phyloP scores from a whole-genome alignment of 495 filamentous ascomycete species.

The Usnea hakonensis region DNA sequence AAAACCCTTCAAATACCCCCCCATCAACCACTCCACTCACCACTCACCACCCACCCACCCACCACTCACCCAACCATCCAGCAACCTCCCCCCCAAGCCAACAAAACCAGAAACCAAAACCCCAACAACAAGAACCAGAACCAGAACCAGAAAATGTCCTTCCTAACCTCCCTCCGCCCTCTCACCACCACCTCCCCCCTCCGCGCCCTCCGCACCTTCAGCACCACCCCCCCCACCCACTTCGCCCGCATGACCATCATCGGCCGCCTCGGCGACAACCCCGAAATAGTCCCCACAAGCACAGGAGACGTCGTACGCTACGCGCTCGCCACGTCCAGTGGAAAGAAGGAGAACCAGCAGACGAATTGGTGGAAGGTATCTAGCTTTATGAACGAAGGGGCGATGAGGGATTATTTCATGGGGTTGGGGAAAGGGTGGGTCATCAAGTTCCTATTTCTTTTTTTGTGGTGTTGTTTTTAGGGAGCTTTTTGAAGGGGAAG shows the following conservation, averaged over 20 bases:
- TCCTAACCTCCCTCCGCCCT: slow-evolving; percentile 21
- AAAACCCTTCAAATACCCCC: too few species aligned
- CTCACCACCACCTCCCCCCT: slow-evolving; percentile 9
- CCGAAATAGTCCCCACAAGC: slow-evolving; percentile 58
- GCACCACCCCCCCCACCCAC: slow-evolving; percentile 40
- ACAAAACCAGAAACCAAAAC: too few species aligned
- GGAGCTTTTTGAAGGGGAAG: slow-evolving; percentile 1
- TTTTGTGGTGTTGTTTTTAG: neutral
- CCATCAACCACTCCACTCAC: too few species aligned
- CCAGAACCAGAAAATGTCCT: slow-evolving; percentile 19
- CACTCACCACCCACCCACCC: too few species aligned
- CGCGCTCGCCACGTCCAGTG: slow-evolving; percentile 40
- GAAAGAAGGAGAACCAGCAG: slow-evolving; percentile 50
- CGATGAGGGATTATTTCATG: slow-evolving; percentile 55
- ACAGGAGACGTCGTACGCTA: slow-evolving; percentile 66
- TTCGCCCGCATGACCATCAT: slow-evolving; percentile 61
- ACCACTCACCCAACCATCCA: too few species aligned
- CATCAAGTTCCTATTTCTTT: slow-evolving; percentile 15
- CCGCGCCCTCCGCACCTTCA: slow-evolving; percentile 33
- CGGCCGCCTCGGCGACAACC: slow-evolving; percentile 60
- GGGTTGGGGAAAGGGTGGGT: slow-evolving; percentile 74
- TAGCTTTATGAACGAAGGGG: slow-evolving; percentile 51
- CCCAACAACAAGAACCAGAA: too few species aligned
- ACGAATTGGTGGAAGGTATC: slow-evolving; percentile 73
- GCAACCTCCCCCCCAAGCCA: too few species aligned